A percentile compares a stretch with the other conserved stretches of the same genome.
Conservation (phyloP, 2,329 filamentous ascomycete species). For the Kalmusia sp. region DNA sequence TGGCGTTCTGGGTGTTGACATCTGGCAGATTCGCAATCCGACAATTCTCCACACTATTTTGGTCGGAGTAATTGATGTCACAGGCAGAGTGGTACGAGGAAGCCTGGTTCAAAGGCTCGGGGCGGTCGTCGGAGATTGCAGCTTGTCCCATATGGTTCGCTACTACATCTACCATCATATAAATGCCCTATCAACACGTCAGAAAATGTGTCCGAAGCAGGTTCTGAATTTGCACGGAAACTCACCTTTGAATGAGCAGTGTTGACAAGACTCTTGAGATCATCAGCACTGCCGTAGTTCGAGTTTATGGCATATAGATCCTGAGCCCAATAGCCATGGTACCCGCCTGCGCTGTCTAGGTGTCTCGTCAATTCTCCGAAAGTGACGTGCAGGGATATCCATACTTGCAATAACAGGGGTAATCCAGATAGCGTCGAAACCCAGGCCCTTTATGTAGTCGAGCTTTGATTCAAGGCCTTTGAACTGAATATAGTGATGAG, state of each 20-base stretch:
- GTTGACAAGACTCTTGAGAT: slow-evolving; percentile 54
- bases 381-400: slow-evolving; percentile 21
- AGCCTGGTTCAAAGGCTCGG: slow-evolving; percentile 33
- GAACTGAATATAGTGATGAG: slow-evolving; percentile 36
- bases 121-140: slow-evolving; percentile 34
- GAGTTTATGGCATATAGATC: slow-evolving; percentile 57
- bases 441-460: slow-evolving; percentile 59
- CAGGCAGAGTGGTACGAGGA: slow-evolving; percentile 36
- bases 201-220: slow-evolving; percentile 2
- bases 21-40: slow-evolving; percentile 40
- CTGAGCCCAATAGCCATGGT: slow-evolving; percentile 60
- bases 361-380: slow-evolving; percentile 19
- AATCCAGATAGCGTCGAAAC: slow-evolving; percentile 60
- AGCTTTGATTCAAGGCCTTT: slow-evolving; percentile 56
- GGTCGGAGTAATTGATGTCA: slow-evolving; percentile 39
- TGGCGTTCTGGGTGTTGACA: slow-evolving; percentile 32
- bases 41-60: slow-evolving; percentile 40
- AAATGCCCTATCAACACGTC: slow-evolving; percentile 40
- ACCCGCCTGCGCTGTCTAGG: slow-evolving; percentile 52
- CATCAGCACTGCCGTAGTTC: slow-evolving; percentile 57
- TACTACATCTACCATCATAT: slow-evolving; percentile 61
- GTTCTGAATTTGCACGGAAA: slow-evolving; percentile 28
- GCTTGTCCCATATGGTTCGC: slow-evolving; percentile 54
- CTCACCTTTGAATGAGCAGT: slow-evolving; percentile 56
- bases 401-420: slow-evolving; percentile 45